A percentile compares a stretch with the other conserved stretches of the same genome.
These are phyloP conservation scores for Entomortierella beljakovae DNA, from an alignment of 192 early-diverging fungal species.

Conservation along the genomic window DNA sequence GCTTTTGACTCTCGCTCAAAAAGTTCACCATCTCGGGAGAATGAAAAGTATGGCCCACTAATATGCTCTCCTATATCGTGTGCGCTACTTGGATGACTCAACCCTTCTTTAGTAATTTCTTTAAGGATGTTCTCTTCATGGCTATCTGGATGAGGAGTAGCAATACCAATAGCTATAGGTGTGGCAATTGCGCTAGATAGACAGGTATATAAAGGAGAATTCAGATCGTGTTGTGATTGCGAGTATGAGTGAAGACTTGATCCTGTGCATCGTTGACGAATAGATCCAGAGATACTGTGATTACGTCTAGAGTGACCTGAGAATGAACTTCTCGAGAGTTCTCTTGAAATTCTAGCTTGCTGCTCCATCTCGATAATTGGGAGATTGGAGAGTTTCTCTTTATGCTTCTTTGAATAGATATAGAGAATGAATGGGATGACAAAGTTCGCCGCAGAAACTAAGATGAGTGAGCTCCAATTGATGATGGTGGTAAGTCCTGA, in stretches of 20 bases:
- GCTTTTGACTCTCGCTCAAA: constrained; percentile 20
- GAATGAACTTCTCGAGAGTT: constrained; percentile 24
- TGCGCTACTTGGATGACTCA: constrained; percentile 9
- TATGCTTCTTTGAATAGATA: constrained; percentile 63
- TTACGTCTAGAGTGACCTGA: constrained; percentile 19
- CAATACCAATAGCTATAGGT: constrained; percentile 32
- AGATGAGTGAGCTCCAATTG: constrained; percentile 74
- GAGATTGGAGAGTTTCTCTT: constrained; percentile 30
- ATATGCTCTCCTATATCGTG: constrained; percentile 12
- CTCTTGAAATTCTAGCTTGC: constrained; percentile 9
- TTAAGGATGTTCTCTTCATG: constrained; percentile 10
- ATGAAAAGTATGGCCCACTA: constrained; percentile 44
- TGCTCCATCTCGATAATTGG: constrained; percentile 6
- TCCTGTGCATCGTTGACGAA: constrained; percentile 27
- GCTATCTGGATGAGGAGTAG: background rate
- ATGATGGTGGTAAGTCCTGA: constrained; percentile 60
- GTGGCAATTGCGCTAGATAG: constrained; percentile 19
- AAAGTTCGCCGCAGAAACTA: constrained; percentile 76
- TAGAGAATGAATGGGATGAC: constrained; percentile 74
- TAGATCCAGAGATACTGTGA: constrained; percentile 12
- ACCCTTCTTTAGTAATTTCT: constrained; percentile 8
- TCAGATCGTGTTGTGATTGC: constrained; percentile 18
- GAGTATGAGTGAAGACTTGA: constrained; percentile 10
- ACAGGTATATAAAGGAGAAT: no score
- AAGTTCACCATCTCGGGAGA: constrained; percentile 33